Conservation (phyloP, 179 eudicot genomes). For the Silene noctiflora region DNA sequence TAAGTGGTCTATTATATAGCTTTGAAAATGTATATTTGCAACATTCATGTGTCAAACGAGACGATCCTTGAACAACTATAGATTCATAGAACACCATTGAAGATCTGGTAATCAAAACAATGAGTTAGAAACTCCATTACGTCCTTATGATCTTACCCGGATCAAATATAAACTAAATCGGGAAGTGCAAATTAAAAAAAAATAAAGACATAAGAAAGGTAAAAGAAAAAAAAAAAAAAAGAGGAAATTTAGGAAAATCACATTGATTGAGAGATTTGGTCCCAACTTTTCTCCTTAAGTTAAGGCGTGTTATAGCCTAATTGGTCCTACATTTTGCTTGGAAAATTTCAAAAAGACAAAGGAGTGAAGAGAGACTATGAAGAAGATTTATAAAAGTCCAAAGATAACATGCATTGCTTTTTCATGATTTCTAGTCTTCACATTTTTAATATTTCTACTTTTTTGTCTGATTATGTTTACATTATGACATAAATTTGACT, state of each 20-base stretch:
- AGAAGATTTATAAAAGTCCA: conserved; percentile 17
- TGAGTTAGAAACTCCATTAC: too few relatives aligned
- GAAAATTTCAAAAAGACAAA: conserved; percentile 22
- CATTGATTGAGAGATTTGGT: conserved; percentile 29
- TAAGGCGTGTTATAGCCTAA: conserved; percentile 22
- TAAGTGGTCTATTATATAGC: too few relatives aligned
- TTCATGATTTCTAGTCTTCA: conserved; percentile 14
- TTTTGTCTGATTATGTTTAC: conserved; percentile 6
- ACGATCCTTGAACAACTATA: too few relatives aligned
- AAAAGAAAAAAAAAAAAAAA: background rate
- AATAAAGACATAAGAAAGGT: background rate
- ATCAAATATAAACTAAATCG: background rate
- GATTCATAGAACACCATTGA: too few relatives aligned
- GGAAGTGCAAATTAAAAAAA: background rate
- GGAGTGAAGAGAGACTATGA: conserved; percentile 4
- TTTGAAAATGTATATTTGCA: too few relatives aligned
- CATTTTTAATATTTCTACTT: background rate
- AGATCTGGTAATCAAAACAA: too few relatives aligned
- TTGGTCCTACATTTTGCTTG: conserved; percentile 36
- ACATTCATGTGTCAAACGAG: too few relatives aligned
- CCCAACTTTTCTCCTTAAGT: conserved; percentile 33
- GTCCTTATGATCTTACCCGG: too few relatives aligned
- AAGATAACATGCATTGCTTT: conserved; percentile 14
- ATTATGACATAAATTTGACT: conserved; percentile 8
- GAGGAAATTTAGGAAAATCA: conserved; percentile 25